Percentiles rank a stretch among this genome's conserved stretches.
These are phyloP conservation scores for Radiomyces spectabilis DNA, from an alignment of 192 early-diverging fungal species.

Conservation along the genomic window DNA sequence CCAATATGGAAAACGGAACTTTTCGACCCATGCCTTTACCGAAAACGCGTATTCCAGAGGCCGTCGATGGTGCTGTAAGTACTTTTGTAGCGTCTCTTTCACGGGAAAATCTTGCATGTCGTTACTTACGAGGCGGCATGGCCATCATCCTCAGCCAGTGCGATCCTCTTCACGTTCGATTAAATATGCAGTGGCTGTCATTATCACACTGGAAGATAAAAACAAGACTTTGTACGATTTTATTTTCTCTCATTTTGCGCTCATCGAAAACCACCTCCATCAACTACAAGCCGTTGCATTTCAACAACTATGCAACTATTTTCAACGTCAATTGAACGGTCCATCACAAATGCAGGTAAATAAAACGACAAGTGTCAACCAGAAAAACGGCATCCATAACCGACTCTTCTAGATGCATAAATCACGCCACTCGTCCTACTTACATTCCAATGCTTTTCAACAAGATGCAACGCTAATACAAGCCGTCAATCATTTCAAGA, in stretches of 20 bases:
- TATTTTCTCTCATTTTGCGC: slow-evolving; percentile 50
- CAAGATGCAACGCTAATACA: slow-evolving; percentile 37
- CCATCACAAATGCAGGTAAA: not conserved
- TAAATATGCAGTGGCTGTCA: slow-evolving; percentile 42
- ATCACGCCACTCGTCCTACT: slow-evolving; percentile 1
- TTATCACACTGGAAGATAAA: slow-evolving; percentile 41
- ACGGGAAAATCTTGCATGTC: not conserved
- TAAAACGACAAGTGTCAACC: not conserved
- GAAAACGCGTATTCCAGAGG: slow-evolving; percentile 19
- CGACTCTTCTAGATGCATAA: not conserved
- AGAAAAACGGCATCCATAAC: not conserved
- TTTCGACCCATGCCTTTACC: slow-evolving; percentile 48
- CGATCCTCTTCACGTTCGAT: slow-evolving; percentile 38
- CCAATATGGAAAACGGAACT: slow-evolving; percentile 48
- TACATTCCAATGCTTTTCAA: slow-evolving; percentile 36
- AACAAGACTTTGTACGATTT: slow-evolving; percentile 37
- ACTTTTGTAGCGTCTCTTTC: not conserved
- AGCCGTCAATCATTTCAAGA: slow-evolving; percentile 37
- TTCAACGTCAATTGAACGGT: not conserved
- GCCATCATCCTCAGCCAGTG: slow-evolving; percentile 4
- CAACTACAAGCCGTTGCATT: slow-evolving; percentile 43
- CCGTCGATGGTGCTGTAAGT: not conserved
- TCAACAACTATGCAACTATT: slow-evolving; percentile 25
- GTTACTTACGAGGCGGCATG: not conserved
- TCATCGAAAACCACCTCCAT: slow-evolving; percentile 47